These are phyloP conservation scores for Lipomyces starkeyi DNA, from an alignment of 805 yeast species.

Conservation along the genomic window DNA sequence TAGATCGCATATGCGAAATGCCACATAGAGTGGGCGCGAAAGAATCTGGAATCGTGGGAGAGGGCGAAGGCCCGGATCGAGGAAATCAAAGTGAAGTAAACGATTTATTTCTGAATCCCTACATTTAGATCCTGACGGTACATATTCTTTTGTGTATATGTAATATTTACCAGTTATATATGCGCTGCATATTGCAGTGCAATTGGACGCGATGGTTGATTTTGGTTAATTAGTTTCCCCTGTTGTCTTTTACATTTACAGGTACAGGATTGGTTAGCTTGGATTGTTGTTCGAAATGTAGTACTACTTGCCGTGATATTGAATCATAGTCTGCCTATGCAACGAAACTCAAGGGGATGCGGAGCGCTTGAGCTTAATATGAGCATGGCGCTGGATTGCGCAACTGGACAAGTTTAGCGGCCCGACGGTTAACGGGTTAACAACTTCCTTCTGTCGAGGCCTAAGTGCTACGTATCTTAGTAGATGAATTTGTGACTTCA, in stretches of 20 bases:
- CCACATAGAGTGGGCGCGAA: conserved; percentile 68
- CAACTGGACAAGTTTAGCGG: too few species aligned
- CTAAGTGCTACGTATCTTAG: too few species aligned
- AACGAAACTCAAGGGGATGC: background rate
- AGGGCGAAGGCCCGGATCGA: conserved; percentile 53
- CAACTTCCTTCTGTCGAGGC: too few species aligned
- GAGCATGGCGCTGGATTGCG: too few species aligned
- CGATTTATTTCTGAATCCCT: background rate
- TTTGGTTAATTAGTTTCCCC: background rate
- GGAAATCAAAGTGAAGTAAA: conserved; percentile 34
- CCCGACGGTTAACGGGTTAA: too few species aligned
- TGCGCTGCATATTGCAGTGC: background rate
- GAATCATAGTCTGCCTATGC: too few species aligned
- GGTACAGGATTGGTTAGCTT: background rate
- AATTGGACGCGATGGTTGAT: background rate
- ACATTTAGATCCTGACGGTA: background rate
- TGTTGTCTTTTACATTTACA: background rate
- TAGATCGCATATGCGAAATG: conserved; percentile 57
- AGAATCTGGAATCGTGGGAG: conserved; percentile 70
- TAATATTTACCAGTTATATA: background rate
- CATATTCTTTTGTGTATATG: conserved; percentile 2
- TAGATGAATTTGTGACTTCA: too few species aligned
- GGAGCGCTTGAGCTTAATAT: too few species aligned
- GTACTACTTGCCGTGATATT: too few species aligned
- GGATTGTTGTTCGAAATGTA: background rate